A percentile compares a stretch with the other conserved stretches of the same genome.
phyloP scores from a whole-genome alignment of 1,284 basidiomycete genomes.

The Cerioporus squamosus region DNA sequence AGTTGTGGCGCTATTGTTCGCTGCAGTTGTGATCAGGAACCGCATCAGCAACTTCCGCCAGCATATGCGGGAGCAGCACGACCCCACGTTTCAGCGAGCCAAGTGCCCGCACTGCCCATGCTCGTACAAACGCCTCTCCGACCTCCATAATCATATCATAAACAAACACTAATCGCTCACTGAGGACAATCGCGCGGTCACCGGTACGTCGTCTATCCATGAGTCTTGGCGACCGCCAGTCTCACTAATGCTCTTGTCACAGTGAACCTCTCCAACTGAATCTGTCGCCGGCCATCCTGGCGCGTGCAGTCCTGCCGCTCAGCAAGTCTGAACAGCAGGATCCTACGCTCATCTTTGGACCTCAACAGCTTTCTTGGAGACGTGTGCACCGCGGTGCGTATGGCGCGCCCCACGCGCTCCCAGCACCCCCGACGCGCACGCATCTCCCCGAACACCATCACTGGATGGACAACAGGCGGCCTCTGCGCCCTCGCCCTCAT shows the following conservation, averaged over 20 bases:
- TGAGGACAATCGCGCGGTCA: too few relatives aligned
- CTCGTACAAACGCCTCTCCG: neutral
- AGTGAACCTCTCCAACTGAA: neutral
- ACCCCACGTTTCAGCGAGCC: neutral
- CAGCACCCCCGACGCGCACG: neutral
- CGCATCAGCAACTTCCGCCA: neutral
- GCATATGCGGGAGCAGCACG: neutral
- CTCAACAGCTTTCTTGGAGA: neutral
- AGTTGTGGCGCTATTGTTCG: too few relatives aligned
- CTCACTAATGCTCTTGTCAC: neutral
- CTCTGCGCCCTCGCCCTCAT: too few relatives aligned
- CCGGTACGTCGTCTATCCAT: too few relatives aligned
- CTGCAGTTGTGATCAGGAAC: neutral
- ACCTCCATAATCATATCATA: neutral
- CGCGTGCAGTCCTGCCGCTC: neutral
- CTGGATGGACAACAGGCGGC: neutral
- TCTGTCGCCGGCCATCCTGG: neutral
- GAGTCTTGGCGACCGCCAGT: too few relatives aligned
- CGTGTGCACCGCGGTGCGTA: neutral
- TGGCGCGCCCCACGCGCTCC: neutral
- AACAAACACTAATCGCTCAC: neutral
- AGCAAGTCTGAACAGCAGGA: neutral
- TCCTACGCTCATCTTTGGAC: neutral
- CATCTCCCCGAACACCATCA: neutral
- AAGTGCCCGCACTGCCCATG: neutral